Percentiles rank a stretch among this genome's conserved stretches.
Evolutionary conservation across 352 stramenopile species (phyloP).

Genomic region (Phytophthora pseudosyringae): DNA sequence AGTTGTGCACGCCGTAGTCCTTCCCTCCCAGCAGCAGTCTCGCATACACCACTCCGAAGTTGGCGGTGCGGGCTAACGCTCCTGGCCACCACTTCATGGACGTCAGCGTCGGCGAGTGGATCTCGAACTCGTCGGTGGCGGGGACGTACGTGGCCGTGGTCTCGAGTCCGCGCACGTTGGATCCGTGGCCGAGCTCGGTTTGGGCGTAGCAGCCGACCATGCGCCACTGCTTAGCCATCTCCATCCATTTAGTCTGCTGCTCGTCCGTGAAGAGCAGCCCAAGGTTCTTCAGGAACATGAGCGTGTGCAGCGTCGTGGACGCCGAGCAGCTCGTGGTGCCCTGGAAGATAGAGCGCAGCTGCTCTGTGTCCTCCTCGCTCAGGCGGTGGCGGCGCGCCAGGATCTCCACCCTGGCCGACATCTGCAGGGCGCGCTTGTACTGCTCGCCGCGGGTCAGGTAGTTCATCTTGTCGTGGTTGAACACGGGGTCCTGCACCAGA

Average conservation of each 20-base stretch:
- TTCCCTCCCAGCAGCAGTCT: slow-evolving; percentile 83
- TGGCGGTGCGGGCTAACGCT: slow-evolving; percentile 93
- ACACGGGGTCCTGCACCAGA: slow-evolving; percentile 60
- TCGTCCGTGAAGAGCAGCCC: slow-evolving; percentile 69
- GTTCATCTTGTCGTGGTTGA: slow-evolving; percentile 69
- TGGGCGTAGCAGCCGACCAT: slow-evolving; percentile 90
- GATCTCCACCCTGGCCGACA: slow-evolving; percentile 66
- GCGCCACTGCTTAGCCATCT: slow-evolving; percentile 65
- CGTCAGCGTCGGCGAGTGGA: slow-evolving; percentile 95
- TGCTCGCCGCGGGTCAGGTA: slow-evolving; percentile 70
- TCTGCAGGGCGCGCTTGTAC: slow-evolving; percentile 62
- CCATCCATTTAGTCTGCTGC: slow-evolving; percentile 73
- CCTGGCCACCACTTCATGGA: slow-evolving; percentile 97
- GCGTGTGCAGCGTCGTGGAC: slow-evolving; percentile 69
- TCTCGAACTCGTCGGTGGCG: slow-evolving; percentile 92
- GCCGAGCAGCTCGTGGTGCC: slow-evolving; percentile 60
- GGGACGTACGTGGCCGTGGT: slow-evolving; percentile 95
- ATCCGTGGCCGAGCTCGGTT: slow-evolving; percentile 90
- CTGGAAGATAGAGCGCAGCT: slow-evolving; percentile 59
- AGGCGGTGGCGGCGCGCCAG: slow-evolving; percentile 56
- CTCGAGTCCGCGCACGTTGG: slow-evolving; percentile 90
- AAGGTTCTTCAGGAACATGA: slow-evolving; percentile 81
- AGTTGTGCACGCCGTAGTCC: slow-evolving; percentile 96
- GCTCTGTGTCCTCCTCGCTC: slow-evolving; percentile 63
- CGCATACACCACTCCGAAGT: slow-evolving; percentile 90